These are phyloP conservation scores for Prunella vulgaris DNA, from an alignment of 257 asterid genomes.

Conservation along the genomic window DNA sequence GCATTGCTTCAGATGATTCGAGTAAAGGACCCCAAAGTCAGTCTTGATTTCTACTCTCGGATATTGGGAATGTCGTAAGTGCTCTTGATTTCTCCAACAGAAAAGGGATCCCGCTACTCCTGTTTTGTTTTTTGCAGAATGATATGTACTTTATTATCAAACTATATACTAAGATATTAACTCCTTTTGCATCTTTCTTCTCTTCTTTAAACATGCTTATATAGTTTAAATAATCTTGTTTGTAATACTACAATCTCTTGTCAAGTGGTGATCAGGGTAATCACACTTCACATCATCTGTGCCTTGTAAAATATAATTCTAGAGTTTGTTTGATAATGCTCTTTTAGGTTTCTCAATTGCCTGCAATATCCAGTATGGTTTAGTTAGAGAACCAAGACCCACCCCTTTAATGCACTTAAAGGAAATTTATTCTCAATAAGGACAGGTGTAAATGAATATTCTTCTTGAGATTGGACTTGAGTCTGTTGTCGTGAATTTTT, in stretches of 20 bases:
- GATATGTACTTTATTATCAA: not conserved
- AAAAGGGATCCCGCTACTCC: not conserved
- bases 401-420: not conserved
- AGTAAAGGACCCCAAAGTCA: constrained; percentile 84
- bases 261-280: not conserved
- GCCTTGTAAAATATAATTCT: not conserved
- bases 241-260: not conserved
- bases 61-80: constrained; percentile 96
- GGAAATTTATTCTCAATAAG: not conserved
- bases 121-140: not conserved
- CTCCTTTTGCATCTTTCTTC: not conserved
- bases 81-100: constrained; percentile 7
- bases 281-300: not conserved
- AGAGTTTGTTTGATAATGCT: not conserved
- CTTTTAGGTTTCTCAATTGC: not conserved
- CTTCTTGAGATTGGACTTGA: not conserved
- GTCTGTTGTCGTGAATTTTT: not conserved
- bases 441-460: not conserved
- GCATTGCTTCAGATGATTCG: constrained; percentile 73
- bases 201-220: not conserved
- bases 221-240: not conserved
- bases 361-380: not conserved
- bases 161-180: not conserved
- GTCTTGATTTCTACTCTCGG: constrained; percentile 93
- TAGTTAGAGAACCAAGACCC: not conserved